Evolutionary conservation across 768 basidiomycete species (phyloP).

Genomic region (Suillus discolor): DNA sequence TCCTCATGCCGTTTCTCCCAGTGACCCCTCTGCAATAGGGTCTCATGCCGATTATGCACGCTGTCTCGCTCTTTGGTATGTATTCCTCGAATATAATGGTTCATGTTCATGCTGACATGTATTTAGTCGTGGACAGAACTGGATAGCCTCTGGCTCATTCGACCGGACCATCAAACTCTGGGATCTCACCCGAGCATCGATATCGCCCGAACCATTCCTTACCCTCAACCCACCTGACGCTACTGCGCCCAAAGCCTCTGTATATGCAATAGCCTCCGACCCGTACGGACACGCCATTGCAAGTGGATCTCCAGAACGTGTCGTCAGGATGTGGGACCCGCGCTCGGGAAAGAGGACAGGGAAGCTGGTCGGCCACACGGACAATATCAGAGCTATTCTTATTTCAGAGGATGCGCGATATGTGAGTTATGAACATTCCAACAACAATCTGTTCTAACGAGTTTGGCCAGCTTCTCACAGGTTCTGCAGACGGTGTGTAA

Average conservation of each 20-base stretch:
- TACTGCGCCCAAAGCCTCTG: constrained; percentile 64
- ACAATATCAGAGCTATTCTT: constrained; percentile 90
- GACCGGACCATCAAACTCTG: constrained; percentile 94
- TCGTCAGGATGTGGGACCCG: constrained; percentile 93
- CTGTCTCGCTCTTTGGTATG: constrained; percentile 73
- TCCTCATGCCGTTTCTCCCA: constrained; percentile 65
- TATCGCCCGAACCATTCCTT: constrained; percentile 53
- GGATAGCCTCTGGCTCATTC: constrained; percentile 93
- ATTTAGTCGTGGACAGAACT: constrained; percentile 72
- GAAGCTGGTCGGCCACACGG: constrained; percentile 94
- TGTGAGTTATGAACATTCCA: constrained; percentile 48
- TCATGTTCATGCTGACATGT: constrained; percentile 14
- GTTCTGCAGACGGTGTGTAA: constrained; percentile 69
- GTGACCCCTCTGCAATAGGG: constrained; percentile 71
- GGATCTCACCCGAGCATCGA: constrained; percentile 64
- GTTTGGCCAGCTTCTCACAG: constrained; percentile 66
- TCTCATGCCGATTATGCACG: constrained; percentile 86
- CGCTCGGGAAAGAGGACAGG: constrained; percentile 77
- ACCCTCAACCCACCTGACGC: constrained; percentile 72
- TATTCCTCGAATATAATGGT: constrained; percentile 11
- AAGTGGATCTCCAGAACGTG: constrained; percentile 89
- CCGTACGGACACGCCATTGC: constrained; percentile 80
- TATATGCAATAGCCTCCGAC: constrained; percentile 81
- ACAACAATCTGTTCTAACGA: not conserved
- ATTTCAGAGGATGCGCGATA: constrained; percentile 91